phyloP scores from a whole-genome alignment of 176 grass and related monocot genomes.

The Lolium multiflorum region DNA sequence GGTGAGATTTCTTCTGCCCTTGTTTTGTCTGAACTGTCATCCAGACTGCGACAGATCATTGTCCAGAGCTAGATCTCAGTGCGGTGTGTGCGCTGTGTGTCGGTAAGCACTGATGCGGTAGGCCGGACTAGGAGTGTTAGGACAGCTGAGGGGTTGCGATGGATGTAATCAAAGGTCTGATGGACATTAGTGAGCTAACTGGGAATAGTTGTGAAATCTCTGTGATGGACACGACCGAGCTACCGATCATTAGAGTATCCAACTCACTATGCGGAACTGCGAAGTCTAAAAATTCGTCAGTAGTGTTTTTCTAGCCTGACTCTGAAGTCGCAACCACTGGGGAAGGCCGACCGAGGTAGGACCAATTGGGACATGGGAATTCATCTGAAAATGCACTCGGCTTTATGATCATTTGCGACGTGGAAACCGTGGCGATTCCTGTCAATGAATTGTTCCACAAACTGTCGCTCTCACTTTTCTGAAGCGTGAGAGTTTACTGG shows the following conservation, averaged over 20 bases:
- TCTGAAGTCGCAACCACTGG: constrained; percentile 20
- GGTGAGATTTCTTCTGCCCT: too few species aligned
- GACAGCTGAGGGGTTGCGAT: constrained; percentile 17
- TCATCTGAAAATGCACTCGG: too few species aligned
- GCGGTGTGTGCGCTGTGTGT: background rate
- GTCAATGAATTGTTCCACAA: background rate
- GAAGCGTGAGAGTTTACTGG: background rate
- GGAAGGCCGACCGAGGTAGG: background rate
- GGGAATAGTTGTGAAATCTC: background rate
- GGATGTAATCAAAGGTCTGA: constrained; percentile 34
- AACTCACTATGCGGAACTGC: background rate
- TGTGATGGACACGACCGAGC: constrained; percentile 17
- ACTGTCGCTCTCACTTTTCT: background rate
- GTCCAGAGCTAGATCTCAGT: background rate
- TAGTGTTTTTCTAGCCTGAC: background rate
- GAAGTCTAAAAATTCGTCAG: background rate
- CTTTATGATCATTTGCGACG: background rate
- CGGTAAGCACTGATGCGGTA: constrained; percentile 24
- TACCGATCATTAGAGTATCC: background rate
- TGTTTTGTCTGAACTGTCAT: too few species aligned
- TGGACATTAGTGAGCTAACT: constrained; percentile 40
- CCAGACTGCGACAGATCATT: too few species aligned
- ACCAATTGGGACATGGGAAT: too few species aligned
- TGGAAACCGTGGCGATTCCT: background rate
- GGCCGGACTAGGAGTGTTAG: constrained; percentile 1